Evolutionary conservation across 352 stramenopile genomes (phyloP).

Genomic region (Phytophthora parvispora): DNA sequence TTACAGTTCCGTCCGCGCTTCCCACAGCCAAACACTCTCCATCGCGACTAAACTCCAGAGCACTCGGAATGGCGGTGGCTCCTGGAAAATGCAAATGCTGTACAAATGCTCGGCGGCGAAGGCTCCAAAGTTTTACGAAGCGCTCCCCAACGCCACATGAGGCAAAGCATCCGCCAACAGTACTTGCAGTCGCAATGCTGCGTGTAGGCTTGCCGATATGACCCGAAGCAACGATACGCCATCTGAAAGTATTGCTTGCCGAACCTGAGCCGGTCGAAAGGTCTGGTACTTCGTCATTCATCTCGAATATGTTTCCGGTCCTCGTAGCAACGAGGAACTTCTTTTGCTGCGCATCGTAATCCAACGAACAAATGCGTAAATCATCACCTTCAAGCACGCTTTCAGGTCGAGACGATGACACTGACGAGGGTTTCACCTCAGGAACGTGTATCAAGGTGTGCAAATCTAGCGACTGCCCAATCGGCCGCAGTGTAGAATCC

Average conservation of each 20-base stretch:
- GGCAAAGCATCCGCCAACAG: conserved; percentile 52
- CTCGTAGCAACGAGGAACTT: conserved; percentile 73
- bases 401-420: conserved; percentile 9
- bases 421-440: conserved; percentile 3
- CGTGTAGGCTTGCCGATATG: conserved; percentile 43
- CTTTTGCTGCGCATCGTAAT: conserved; percentile 62
- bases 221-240: conserved; percentile 58
- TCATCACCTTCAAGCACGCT: conserved; percentile 56
- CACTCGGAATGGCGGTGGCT: conserved; percentile 10
- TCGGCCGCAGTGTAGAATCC: conserved; percentile 79
- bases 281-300: conserved; percentile 38
- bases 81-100: conserved; percentile 35
- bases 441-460: conserved; percentile 37
- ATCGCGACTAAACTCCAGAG: conserved; percentile 52
- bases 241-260: conserved; percentile 1
- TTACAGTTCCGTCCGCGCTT: conserved; percentile 66
- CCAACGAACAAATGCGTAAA: conserved; percentile 75
- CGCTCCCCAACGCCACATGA: conserved; percentile 56
- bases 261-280: background rate
- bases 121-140: conserved; percentile 68
- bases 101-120: conserved; percentile 48
- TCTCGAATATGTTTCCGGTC: conserved; percentile 62
- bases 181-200: conserved; percentile 32
- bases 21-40: conserved; percentile 67
- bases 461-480: conserved; percentile 76